These are phyloP conservation scores for Phytophthora rubi DNA, from an alignment of 352 stramenopile species.

Conservation along the genomic window DNA sequence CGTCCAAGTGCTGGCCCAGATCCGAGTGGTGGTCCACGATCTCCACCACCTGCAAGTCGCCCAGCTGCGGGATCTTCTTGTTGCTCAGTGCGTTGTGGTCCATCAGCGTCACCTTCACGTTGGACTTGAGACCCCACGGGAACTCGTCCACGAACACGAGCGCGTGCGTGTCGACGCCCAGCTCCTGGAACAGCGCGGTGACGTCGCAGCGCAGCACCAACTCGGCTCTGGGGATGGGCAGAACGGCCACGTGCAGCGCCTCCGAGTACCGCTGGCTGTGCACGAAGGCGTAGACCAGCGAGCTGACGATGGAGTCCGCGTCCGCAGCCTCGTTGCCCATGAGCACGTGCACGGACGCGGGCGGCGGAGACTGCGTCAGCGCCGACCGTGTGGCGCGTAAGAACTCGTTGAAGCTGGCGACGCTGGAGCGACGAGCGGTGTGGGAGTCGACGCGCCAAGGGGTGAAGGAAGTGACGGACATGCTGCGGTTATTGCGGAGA, in stretches of 20 bases:
- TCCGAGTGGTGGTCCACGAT: conserved; percentile 87
- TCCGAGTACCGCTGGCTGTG: conserved; percentile 27
- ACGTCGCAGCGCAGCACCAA: conserved; percentile 76
- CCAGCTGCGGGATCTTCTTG: conserved; percentile 47
- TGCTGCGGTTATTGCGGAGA: too few species aligned
- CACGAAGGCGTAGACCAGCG: conserved; percentile 67
- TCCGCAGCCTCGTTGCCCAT: conserved; percentile 85
- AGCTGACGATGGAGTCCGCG: conserved; percentile 86
- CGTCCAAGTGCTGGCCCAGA: conserved; percentile 50
- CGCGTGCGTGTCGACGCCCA: conserved; percentile 58
- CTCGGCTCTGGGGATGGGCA: conserved; percentile 69
- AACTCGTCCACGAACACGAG: conserved; percentile 85
- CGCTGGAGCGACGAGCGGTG: conserved; percentile 18
- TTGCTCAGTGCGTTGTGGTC: conserved; percentile 81
- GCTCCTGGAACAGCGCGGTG: conserved; percentile 56
- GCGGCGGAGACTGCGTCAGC: conserved; percentile 6
- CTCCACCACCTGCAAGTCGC: conserved; percentile 53
- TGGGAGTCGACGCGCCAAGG: conserved; percentile 1
- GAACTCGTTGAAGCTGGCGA: conserved; percentile 31
- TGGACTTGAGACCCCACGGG: conserved; percentile 45
- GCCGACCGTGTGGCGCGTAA: conserved; percentile 15
- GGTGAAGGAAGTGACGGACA: too few species aligned
- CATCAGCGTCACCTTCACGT: conserved; percentile 59
- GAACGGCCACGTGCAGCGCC: conserved; percentile 54
- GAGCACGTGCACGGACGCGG: conserved; percentile 53